These are phyloP conservation scores for Phaffomyces antillensis DNA, from an alignment of 805 yeast species.

Conservation along the genomic window DNA sequence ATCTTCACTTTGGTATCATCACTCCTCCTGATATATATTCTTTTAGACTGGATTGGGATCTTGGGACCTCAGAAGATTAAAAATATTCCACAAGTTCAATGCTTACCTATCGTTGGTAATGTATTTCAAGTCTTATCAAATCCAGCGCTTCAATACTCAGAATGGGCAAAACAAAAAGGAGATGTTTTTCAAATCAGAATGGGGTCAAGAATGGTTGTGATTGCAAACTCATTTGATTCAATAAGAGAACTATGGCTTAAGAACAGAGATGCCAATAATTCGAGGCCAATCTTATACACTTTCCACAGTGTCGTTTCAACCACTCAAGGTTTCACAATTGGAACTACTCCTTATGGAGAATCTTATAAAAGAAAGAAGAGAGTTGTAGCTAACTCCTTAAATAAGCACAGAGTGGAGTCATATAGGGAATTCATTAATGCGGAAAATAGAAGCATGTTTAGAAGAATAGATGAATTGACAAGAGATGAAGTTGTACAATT, in stretches of 20 bases:
- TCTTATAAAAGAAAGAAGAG: constrained; percentile 42
- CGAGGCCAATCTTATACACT: constrained; percentile 60
- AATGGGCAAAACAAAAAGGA: constrained; percentile 35
- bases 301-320: constrained; percentile 57
- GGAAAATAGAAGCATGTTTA: constrained; percentile 28
- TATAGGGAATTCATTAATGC: constrained; percentile 30
- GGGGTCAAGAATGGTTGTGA: constrained; percentile 50
- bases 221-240: constrained; percentile 59
- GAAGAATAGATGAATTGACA: constrained; percentile 15
- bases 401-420: constrained; percentile 28
- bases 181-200: constrained; percentile 55
- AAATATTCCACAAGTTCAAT: constrained; percentile 37
- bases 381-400: constrained; percentile 37
- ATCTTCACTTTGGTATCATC: not conserved
- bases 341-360: constrained; percentile 54
- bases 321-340: constrained; percentile 53
- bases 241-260: constrained; percentile 47
- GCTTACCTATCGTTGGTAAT: constrained; percentile 47
- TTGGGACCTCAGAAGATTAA: constrained; percentile 26
- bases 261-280: constrained; percentile 46
- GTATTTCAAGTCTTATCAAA: constrained; percentile 35
- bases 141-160: constrained; percentile 42
- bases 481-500: constrained; percentile 9
- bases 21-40: not conserved
- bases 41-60: constrained; percentile 17